Evolutionary conservation across 768 basidiomycete species (phyloP).

Genomic region (Strobilomyces dryophilus): DNA sequence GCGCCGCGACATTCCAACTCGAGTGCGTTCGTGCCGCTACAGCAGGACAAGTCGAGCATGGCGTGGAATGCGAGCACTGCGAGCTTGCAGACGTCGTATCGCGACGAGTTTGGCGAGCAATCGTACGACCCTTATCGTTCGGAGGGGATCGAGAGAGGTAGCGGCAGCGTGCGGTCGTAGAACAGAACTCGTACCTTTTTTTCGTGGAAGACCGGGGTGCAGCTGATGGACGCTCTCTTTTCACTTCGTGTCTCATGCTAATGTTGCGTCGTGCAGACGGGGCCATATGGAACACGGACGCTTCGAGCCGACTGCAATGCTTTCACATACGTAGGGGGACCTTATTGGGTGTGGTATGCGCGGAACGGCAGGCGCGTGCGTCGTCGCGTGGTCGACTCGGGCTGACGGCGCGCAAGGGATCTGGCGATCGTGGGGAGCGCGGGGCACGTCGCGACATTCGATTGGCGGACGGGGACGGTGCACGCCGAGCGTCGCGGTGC

Average conservation of each 20-base stretch:
- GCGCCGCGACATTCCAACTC: constrained; percentile 50
- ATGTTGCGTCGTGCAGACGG: neutral
- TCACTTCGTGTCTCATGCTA: neutral
- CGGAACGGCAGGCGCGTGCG: constrained; percentile 76
- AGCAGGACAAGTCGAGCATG: constrained; percentile 54
- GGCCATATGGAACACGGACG: too few species aligned
- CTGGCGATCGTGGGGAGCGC: constrained; percentile 77
- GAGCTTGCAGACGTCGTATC: constrained; percentile 42
- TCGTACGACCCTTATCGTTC: constrained; percentile 26
- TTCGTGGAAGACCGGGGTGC: too few species aligned
- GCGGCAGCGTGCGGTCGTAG: constrained; percentile 23
- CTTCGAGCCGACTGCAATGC: too few species aligned
- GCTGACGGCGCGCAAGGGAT: constrained; percentile 48
- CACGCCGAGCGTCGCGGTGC: constrained; percentile 89
- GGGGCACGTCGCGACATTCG: constrained; percentile 91
- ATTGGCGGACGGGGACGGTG: constrained; percentile 84
- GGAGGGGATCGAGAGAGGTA: constrained; percentile 25
- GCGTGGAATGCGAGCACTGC: constrained; percentile 55
- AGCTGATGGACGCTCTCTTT: constrained; percentile 9
- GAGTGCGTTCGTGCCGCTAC: constrained; percentile 68
- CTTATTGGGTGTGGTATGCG: constrained; percentile 81
- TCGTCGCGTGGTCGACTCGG: neutral
- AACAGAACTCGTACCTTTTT: constrained; percentile 3
- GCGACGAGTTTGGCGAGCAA: constrained; percentile 25
- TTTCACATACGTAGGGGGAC: constrained; percentile 43